Evolutionary conservation across 208 protist genomes (phyloP).

Genomic region (Angomonas ambiguus): DNA sequence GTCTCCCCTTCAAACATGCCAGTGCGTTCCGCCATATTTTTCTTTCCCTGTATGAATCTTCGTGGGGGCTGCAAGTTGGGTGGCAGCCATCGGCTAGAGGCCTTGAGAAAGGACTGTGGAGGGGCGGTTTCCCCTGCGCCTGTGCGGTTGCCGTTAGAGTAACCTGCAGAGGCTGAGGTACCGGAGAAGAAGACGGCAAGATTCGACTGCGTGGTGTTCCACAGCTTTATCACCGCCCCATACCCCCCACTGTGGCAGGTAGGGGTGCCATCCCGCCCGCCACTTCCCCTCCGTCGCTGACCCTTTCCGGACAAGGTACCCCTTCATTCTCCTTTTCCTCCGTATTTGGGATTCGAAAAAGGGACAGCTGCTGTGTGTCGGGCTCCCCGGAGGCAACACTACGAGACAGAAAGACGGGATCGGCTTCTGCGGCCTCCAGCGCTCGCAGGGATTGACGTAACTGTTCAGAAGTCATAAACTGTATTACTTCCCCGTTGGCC

Average conservation of each 20-base stretch:
- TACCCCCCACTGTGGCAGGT: slow-evolving; percentile 4
- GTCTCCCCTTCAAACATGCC: neutral
- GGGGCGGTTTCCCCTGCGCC: neutral
- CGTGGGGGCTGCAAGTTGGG: slow-evolving; percentile 61
- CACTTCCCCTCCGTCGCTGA: neutral
- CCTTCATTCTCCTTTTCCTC: neutral
- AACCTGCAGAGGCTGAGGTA: slow-evolving; percentile 15
- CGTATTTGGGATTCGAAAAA: slow-evolving; percentile 27
- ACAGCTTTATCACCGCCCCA: neutral
- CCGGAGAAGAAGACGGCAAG: slow-evolving; percentile 15
- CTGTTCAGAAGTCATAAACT: slow-evolving; percentile 41
- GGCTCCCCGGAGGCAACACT: slow-evolving; percentile 46
- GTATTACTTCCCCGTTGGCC: slow-evolving; percentile 54
- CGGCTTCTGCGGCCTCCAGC: slow-evolving; percentile 15
- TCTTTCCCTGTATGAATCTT: slow-evolving; percentile 27
- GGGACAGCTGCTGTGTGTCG: slow-evolving; percentile 45
- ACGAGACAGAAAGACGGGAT: slow-evolving; percentile 38
- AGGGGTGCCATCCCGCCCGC: neutral
- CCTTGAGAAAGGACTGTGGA: slow-evolving; percentile 13
- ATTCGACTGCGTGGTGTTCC: neutral
- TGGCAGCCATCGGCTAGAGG: slow-evolving; percentile 59
- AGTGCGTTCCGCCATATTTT: neutral
- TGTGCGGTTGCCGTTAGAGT: slow-evolving; percentile 3
- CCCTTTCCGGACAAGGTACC: neutral
- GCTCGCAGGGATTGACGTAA: slow-evolving; percentile 32